phyloP scores from a whole-genome alignment of 2,329 filamentous ascomycete species.

The Hyphodiscus sp. region DNA sequence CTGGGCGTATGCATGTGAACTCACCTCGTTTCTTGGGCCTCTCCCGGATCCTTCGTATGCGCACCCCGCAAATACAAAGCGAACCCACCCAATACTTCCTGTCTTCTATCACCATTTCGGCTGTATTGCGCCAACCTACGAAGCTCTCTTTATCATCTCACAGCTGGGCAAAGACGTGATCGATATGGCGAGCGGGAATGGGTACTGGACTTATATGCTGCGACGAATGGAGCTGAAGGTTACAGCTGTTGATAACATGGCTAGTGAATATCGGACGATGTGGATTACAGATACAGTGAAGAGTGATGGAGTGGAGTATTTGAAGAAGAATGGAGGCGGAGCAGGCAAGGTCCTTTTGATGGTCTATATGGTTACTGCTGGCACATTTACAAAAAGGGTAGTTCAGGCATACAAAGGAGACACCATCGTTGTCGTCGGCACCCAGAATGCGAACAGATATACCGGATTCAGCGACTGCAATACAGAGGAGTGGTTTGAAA shows the following conservation, averaged over 20 bases:
- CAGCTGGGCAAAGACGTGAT: conserved; percentile 50
- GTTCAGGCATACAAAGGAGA: conserved; percentile 56
- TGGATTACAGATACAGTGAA: conserved; percentile 65
- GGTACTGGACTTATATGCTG: conserved; percentile 71
- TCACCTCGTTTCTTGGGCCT: conserved; percentile 54
- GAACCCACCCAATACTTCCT: conserved; percentile 62
- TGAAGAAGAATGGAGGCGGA: conserved; percentile 43
- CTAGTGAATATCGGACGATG: conserved; percentile 60
- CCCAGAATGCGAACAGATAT: conserved; percentile 69
- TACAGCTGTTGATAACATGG: conserved; percentile 58
- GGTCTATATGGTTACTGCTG: conserved; percentile 64
- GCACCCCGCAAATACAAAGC: conserved; percentile 41
- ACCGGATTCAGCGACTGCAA: conserved; percentile 59
- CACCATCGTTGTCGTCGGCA: conserved; percentile 64
- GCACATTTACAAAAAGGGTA: conserved; percentile 57
- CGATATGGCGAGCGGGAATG: conserved; percentile 66
- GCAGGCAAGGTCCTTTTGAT: conserved; percentile 56
- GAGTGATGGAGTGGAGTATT: conserved; percentile 52
- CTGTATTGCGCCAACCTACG: conserved; percentile 63
- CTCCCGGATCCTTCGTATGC: conserved; percentile 44
- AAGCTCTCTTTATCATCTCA: conserved; percentile 54
- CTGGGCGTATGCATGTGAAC: conserved; percentile 58
- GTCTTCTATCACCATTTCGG: conserved; percentile 76
- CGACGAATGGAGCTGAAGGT: conserved; percentile 50
- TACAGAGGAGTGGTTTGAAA: conserved; percentile 60